Base-by-base conservation (phyloP, 192 early-diverging fungal species). In the Polychytrium aggregatum region DNA sequence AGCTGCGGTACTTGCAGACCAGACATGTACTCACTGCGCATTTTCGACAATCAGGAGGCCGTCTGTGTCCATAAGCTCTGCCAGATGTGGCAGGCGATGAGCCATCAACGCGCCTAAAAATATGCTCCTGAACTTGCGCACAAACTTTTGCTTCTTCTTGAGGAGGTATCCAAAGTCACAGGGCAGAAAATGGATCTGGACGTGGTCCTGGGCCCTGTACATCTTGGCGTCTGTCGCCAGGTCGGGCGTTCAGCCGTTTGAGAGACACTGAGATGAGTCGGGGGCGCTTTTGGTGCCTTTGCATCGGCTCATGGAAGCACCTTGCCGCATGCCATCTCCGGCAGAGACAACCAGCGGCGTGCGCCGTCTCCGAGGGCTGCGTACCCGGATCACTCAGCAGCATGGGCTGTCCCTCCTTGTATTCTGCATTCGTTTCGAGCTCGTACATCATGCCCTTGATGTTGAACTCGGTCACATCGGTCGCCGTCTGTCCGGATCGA, bases 391-490 rank as follows among this genome's bases (percentile, higher is more conserved):
- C 17, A 49, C 2, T 17, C 2, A 9, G 25, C 21, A 46, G 27
- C 22, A 26, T 6, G 16, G 17, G 2, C 17, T 35, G 41, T n/a
- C 6, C 35, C 25, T 37, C 39, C 17, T 21, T 39, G 38, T n/a
- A 52, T 37, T 17, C 17, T n/a, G 41, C 7, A 10, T 22, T 21
- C 2, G 11, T 36, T 30, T 37, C 36, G 34, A 54, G 33, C 44
- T 63, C 59, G 26, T 63, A 46, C 27, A 67, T 28, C 20, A 53
- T 46, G 8, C 46, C 28, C 7, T 26, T 14, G 16, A 67, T 17
- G 44, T 67, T 67, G 48, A 34, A 53, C 43, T 58, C 49, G 13
- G 50, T 16, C 6, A 67, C 43, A 11, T 62, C 54, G 22, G 53
- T 46, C 30, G 30, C 10, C 36, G 47, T 16, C 53, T 37, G 46